Base-by-base conservation (phyloP, 1,139 yeast genomes). In the Meyerozyma carpophila region DNA sequence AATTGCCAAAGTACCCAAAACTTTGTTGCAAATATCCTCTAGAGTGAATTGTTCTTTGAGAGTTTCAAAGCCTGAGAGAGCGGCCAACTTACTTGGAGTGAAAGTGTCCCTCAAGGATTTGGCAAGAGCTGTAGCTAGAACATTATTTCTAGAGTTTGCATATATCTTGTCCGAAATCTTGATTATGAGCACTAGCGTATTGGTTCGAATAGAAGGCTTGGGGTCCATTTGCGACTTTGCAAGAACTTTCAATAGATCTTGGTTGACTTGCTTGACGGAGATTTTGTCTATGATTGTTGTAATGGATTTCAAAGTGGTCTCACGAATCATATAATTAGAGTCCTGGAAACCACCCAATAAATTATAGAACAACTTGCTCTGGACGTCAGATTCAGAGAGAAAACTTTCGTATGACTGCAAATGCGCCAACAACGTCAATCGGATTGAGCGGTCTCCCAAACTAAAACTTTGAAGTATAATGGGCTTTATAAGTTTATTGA, bases 191-290 rank as follows among this genome's bases (percentile, higher is more conserved):
- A 88, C 75, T 20, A 94, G 77, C 0, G 98, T 91, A 62, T 89
- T 87, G 6, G 93, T 89, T 52, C 98, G 69, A 16, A 93, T 87
- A 21, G 88, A 87, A 1, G 94, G 84, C 46, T 83, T 84, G 2
- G 82, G 79, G 58, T 93, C 98, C 61, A 79, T 83, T 61, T 91
- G 98, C 1, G 95, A 80, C 57, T 86, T 88, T 1, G 98, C 98
- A 46, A 93, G 67, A 41, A 81, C 76, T 52, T 95, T 77, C 43
- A 93, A 68, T 34, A 93, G 66, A 45, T 93, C 98, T 54, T 90
- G 91, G 57, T 93, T 93, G 41, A 91, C 72, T 58, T 88, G 95
- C 44, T 96, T 78, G 34, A 83, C 89, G 0, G 88, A 74, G 4
- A 93, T 73, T 53, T 82, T 82, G 26, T 82, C 82, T 3, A 84